A percentile compares a stretch with the other conserved stretches of the same genome.
These are phyloP conservation scores for Tolypocladium guangdongense DNA, from an alignment of 2,329 filamentous ascomycete species.

Conservation along the genomic window DNA sequence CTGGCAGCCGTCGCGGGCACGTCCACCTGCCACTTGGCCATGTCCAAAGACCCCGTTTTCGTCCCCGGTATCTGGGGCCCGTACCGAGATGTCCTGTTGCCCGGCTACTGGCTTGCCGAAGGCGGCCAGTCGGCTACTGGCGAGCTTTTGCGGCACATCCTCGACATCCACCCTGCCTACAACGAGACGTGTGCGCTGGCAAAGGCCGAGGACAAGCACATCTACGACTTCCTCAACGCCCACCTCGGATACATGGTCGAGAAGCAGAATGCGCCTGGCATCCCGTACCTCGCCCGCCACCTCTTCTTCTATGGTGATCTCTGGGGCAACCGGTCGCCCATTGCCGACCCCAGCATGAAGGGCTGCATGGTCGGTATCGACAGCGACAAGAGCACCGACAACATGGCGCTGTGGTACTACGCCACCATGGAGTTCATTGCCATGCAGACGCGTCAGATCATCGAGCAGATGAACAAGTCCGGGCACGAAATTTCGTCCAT, in stretches of 20 bases:
- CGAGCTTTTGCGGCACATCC: slow-evolving; percentile 84
- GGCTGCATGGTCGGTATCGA: slow-evolving; percentile 80
- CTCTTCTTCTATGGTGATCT: slow-evolving; percentile 98
- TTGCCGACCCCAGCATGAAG: slow-evolving; percentile 88
- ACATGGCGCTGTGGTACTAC: slow-evolving; percentile 87
- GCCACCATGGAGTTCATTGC: slow-evolving; percentile 97
- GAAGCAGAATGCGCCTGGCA: slow-evolving; percentile 57
- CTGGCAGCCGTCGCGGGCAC: slow-evolving; percentile 92
- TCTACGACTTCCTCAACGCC: slow-evolving; percentile 90
- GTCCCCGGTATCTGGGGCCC: slow-evolving; percentile 95
- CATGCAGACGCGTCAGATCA: slow-evolving; percentile 89
- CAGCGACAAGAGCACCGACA: slow-evolving; percentile 76
- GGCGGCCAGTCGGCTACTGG: slow-evolving; percentile 95
- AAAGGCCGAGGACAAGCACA: slow-evolving; percentile 72
- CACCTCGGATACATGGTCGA: slow-evolving; percentile 70
- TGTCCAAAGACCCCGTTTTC: slow-evolving; percentile 88
- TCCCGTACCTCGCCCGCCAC: slow-evolving; percentile 81
- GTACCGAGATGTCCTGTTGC: slow-evolving; percentile 86
- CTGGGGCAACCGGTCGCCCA: slow-evolving; percentile 90
- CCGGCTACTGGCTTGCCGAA: slow-evolving; percentile 92
- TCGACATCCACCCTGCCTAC: slow-evolving; percentile 90
- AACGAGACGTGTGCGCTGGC: slow-evolving; percentile 69
- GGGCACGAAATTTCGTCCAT: slow-evolving; percentile 85
- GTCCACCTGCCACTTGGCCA: slow-evolving; percentile 92
- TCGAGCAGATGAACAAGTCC: slow-evolving; percentile 83